Evolutionary conservation across 768 basidiomycete species (phyloP), one percentile per base, ranked within the genome.

Genomic region (Lentinula raphanica): DNA sequence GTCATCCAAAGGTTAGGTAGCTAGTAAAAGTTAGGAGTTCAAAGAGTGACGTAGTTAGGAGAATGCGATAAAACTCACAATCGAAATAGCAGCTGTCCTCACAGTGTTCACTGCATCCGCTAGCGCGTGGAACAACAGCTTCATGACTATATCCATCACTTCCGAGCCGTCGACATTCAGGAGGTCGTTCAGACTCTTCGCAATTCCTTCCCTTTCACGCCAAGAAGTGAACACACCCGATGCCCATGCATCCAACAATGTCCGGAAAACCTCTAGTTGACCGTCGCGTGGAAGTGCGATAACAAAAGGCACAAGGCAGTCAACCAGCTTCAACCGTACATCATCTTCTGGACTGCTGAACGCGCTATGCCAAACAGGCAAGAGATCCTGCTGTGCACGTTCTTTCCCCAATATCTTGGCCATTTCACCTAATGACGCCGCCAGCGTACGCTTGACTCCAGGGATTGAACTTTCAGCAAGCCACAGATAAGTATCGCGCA

Each of bases 391-490:
- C 49, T 76, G 74, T 1, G 92, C 79, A 60, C 88, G 76, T 32
- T 86, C 83, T 29, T 79, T 75, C 0, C 92, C 92, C 36, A 98
- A 80, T 56, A 98, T 87, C 66, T 85, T 86, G 21, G 94, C 94
- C 48, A 98, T 72, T 69, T 94, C 94, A 51, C 94, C 94, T 13
- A 96, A 67, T 58, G 91, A 91, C 1, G 96, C 93, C 3, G 94
- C 91, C 44, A 96, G 77, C 13, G 92, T 91, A 50, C 82, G 82
- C 23, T 86, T 82, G 23, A 96, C 87, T 59, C 87, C 86, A 39
- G 76, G 68, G 7, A 79, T 78, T 17, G 74, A 75, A 65, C 85
- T 81, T n/a, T 76, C 71, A 27, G 88, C 79, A 17, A 98, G 77
- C 8, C 79, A 72, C 19, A 80, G 69, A 72, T 95, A 95, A 44